Conservation (phyloP, 768 basidiomycete species). For the Pleurotus platypus region DNA sequence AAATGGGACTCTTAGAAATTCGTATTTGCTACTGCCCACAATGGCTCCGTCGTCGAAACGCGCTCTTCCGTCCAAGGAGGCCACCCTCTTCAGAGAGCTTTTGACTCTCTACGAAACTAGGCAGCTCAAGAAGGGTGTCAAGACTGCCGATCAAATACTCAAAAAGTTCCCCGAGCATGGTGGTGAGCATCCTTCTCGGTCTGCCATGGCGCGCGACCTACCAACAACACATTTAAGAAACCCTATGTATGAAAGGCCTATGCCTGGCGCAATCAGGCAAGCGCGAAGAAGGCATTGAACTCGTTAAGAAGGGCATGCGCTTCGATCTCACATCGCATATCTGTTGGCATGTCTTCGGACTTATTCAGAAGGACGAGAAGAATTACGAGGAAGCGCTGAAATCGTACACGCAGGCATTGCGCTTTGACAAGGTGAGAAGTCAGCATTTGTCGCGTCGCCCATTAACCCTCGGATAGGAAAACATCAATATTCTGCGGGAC, state of each 20-base stretch:
- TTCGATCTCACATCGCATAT: conserved; percentile 88
- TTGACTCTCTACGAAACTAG: conserved; percentile 85
- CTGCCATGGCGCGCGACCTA: not conserved
- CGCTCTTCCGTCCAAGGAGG: conserved; percentile 78
- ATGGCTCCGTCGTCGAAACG: conserved; percentile 35
- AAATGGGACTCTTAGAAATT: no score
- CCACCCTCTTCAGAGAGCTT: conserved; percentile 80
- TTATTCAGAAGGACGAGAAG: conserved; percentile 91
- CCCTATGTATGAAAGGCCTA: conserved; percentile 97
- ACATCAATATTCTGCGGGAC: conserved; percentile 90
- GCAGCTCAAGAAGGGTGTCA: conserved; percentile 85
- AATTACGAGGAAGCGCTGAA: conserved; percentile 94
- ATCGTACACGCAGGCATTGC: conserved; percentile 86
- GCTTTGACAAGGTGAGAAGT: conserved; percentile 77
- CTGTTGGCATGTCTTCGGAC: conserved; percentile 96
- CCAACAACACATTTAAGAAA: not conserved
- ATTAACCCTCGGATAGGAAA: conserved; percentile 50
- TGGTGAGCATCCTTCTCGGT: conserved; percentile 46
- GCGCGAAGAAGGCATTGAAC: conserved; percentile 77
- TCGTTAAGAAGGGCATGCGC: conserved; percentile 81
- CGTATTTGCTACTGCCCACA: not conserved
- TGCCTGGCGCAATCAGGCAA: conserved; percentile 76
- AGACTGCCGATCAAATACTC: conserved; percentile 89
- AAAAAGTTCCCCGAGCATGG: conserved; percentile 97
- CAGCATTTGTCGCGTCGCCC: conserved; percentile 3